phyloP scores from a whole-genome alignment of 1,284 basidiomycete genomes.

The Pholiota adiposa region DNA sequence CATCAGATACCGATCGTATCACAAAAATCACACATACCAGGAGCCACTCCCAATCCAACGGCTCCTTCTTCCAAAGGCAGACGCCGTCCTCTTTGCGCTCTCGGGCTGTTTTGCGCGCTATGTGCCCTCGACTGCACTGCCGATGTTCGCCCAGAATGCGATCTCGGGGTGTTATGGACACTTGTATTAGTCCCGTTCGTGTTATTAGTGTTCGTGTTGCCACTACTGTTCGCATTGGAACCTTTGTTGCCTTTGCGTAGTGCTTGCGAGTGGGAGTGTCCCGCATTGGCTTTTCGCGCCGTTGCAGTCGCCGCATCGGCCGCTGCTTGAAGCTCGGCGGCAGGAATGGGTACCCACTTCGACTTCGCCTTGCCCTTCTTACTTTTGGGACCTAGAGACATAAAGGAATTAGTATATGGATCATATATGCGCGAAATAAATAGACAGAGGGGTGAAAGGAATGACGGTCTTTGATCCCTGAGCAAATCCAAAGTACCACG shows the following conservation, averaged over 20 bases:
- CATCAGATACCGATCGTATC: background rate
- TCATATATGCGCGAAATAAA: background rate
- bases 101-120: constrained; percentile 38
- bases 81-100: constrained; percentile 23
- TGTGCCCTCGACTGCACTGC: constrained; percentile 29
- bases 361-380: constrained; percentile 43
- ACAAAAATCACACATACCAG: background rate
- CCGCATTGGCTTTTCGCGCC: background rate
- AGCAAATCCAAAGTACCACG: too few species aligned
- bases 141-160: constrained; percentile 18
- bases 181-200: constrained; percentile 1
- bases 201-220: background rate
- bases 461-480: too few species aligned
- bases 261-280: constrained; percentile 6
- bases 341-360: constrained; percentile 64
- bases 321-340: constrained; percentile 58
- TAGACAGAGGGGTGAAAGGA: too few species aligned
- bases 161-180: constrained; percentile 14
- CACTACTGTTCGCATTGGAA: background rate
- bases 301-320: constrained; percentile 43
- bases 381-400: background rate
- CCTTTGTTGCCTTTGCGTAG: constrained; percentile 2
- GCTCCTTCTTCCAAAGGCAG: constrained; percentile 3
- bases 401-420: background rate
- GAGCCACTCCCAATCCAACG: background rate